Evolutionary conservation across 257 asterid species (phyloP), one percentile per base, ranked within the genome.

Genomic region (Solanum lycopersicoides): DNA sequence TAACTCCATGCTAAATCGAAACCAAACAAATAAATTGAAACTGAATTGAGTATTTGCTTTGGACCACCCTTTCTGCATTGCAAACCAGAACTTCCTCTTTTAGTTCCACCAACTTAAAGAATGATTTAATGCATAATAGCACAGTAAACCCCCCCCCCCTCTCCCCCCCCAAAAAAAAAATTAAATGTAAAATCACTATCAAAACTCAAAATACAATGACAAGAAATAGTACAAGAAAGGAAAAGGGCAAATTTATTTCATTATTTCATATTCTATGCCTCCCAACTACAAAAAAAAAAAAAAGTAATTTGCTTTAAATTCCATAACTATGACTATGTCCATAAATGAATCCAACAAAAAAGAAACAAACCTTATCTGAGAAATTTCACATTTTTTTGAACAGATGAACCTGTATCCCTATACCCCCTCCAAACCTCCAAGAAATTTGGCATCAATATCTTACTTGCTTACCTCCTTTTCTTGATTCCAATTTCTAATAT

Each of bases 331-430:
- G 32, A 82, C 69, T 68, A 85, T 85, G 63, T 85, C 66, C 87
- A 85, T 85, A 25, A 65, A 86, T 69, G 83, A 69, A 86, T 69
- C 42, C 41, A 45, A 72, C 44, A 73, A 71, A 66, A 84, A 71
- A 42, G 84, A 86, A 86, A 86, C 83, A 86, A 86, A 72, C 87
- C 87, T 86, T 86, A 32, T 71, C 83, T 86, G 83, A 53, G 82
- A 86, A 86, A 74, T 32, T 86, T 86, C 65, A 69, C 39, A 45
- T 18, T 71, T 71, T 68, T 66, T 85, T 47, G 60, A 53, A 47
- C 71, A 21, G 83, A 71, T 72, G 83, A 16, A 34, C 44, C 23
- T 71, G 47, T 34, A 66, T 85, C 32, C 72, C 79, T 71, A 32
- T 68, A 68, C 37, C 76, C 75, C 83, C 82, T 20, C 86, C 74